Evolutionary conservation across 306 rosid species (phyloP), one percentile per base, ranked within the genome.

Genomic region (Luffa aegyptiaca): DNA sequence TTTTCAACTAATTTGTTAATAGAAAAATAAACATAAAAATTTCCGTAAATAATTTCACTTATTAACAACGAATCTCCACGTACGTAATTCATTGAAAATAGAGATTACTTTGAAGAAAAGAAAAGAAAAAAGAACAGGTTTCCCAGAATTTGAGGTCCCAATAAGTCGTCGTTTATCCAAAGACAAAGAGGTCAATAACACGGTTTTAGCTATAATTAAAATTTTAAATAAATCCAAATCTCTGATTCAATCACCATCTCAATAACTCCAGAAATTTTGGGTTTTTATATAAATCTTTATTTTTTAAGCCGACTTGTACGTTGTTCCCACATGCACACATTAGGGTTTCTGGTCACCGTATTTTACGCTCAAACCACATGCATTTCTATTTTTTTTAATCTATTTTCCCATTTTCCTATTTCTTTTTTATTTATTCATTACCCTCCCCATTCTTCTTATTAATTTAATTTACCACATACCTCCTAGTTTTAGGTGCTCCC

Each of bases 351-450:
- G 78, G 78, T 81, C 53, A 63, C 82, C 96, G 96, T 83, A 75
- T 83, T 84, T 93, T 81, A 80, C 89, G 95, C 85, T 65, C 74
- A 6, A 82, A 62, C 79, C 97, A 93, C 98, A 92, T 93, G 98
- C 85, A 49, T 41, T 70, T 26, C 75, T 12, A 11, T 21, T n/a
- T 44, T 42, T 42, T n/a, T 7, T 64, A 33, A 62, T 11, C 2
- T 13, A 62, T 62, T 31, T 31, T 63, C 70, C 70, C 11, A 63
- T 63, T 35, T 36, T 6, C 42, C 68, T 10, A 56, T 53, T 63
- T 81, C 18, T 55, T 12, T 16, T 80, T 72, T 11, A 26, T 72
- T 14, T 48, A 46, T 71, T 71, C 13, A 71, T 10, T 71, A 75
- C 36, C 74, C 80, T 75, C 79, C 37, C 5, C n/a, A 9, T 46